Evolutionary conservation across 371 early-diverging fungal genomes (phyloP).

Genomic region (Nematocida displodere): DNA sequence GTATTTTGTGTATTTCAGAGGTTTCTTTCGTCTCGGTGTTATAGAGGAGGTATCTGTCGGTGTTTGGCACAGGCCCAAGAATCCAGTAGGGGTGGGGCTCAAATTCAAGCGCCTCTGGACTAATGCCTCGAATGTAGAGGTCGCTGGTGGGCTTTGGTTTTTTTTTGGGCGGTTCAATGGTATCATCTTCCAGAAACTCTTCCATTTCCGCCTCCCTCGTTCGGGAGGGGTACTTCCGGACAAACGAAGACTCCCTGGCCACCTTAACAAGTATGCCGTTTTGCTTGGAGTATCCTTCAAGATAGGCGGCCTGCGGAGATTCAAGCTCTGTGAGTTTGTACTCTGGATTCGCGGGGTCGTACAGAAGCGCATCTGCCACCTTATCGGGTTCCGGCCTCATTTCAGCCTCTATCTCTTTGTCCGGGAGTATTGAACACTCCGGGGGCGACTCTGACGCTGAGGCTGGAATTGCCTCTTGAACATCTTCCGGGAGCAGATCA

Average conservation of each 20-base stretch:
- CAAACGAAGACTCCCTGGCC: not conserved
- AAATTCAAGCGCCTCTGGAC: not conserved
- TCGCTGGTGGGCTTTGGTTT: not conserved
- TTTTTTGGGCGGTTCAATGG: not conserved
- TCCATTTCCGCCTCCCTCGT: not conserved
- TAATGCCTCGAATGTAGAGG: not conserved
- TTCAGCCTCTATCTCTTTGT: conserved; percentile 37
- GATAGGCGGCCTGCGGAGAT: not conserved
- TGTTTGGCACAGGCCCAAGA: not conserved
- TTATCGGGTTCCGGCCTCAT: not conserved
- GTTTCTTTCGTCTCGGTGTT: conserved; percentile 22
- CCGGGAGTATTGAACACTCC: no score
- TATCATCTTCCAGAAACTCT: not conserved
- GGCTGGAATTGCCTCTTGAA: not conserved
- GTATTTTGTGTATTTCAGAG: not conserved
- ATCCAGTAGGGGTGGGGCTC: conserved; percentile 15
- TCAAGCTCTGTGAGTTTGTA: not conserved
- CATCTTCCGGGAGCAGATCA: conserved; percentile 24
- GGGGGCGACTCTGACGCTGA: not conserved
- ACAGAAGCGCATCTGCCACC: not conserved
- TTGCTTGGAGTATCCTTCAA: not conserved
- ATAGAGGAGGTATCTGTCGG: not conserved
- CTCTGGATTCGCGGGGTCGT: not conserved
- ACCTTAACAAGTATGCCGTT: not conserved
- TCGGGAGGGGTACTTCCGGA: no score